Evolutionary conservation across 352 stramenopile genomes (phyloP), one percentile per base, ranked within the genome.

Genomic region (Plasmopara muralis): DNA sequence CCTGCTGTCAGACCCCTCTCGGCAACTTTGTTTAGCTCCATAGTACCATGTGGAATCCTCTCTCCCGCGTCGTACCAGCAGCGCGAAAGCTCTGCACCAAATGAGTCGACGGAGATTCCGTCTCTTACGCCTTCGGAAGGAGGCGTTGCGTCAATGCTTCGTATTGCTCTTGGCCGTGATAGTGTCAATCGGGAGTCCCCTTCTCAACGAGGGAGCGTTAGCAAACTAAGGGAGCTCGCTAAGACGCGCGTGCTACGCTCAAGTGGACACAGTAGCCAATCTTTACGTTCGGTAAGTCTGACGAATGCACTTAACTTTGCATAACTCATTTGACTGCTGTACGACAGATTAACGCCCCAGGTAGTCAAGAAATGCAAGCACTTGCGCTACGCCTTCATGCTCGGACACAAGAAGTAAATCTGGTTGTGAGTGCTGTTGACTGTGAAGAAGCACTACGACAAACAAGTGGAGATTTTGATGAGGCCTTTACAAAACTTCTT

Each of bases 61-160:
- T 94, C 84, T 12, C 84, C 84, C 15, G 84, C 84, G 6, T 93
- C 82, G 1, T 89, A 87, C 29, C 84, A 94, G 38, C 84, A 94
- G 54, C 69, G 79, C 18, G 77, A 91, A 41, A 93, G 74, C 47
- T 75, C 77, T 34, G 55, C 62, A 43, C 57, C 41, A 41, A 72
- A 80, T 15, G 60, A 66, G 28, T 16, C 52, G 2, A 31, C 55
- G 39, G 35, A 31, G 12, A 16, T 59, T 25, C 29, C 53, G 33
- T 60, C 55, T 20, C 55, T 60, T 43, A 50, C 53, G 33, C 13
- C 39, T 0, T 74, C 74, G 18, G 78, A 90, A 56, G 55, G 60
- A 1, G 57, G 64, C 0, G 56, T 72, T n/a, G 70, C 64, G 7
- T 83, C 86, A 16, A 78, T 72, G 43, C 57, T 94, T 48, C 71